phyloP scores from a whole-genome alignment of 495 filamentous ascomycete species.

The Cercophora newfieldiana region DNA sequence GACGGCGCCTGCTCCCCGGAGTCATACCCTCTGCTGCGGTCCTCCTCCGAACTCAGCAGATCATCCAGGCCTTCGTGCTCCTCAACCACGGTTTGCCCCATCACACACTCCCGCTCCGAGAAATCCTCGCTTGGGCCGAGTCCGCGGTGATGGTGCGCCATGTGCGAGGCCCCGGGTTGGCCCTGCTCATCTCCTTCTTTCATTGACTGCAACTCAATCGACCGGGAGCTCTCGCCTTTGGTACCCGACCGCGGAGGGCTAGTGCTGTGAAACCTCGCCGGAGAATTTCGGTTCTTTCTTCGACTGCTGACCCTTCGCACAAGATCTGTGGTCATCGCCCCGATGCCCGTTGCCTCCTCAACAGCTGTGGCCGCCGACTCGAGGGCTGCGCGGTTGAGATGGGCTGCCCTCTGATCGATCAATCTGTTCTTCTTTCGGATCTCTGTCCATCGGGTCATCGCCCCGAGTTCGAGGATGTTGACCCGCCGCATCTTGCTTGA shows the following conservation, averaged over 20 bases:
- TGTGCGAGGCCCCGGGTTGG: not conserved
- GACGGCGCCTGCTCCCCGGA: not conserved
- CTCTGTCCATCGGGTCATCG: constrained; percentile 66
- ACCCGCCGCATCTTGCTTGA: constrained; percentile 63
- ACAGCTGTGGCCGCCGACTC: constrained; percentile 38
- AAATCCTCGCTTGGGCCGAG: constrained; percentile 25
- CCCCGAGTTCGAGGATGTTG: constrained; percentile 65
- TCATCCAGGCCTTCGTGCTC: constrained; percentile 15
- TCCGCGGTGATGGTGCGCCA: constrained; percentile 17
- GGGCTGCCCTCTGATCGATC: constrained; percentile 45
- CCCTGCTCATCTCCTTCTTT: not conserved
- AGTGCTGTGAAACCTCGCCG: constrained; percentile 21
- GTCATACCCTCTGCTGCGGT: not conserved
- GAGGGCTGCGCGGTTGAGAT: constrained; percentile 43
- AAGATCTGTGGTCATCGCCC: constrained; percentile 33
- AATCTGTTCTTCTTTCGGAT: constrained; percentile 66
- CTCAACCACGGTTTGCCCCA: constrained; percentile 36
- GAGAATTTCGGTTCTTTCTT: constrained; percentile 29
- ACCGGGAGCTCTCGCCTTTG: constrained; percentile 14
- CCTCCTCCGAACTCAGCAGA: constrained; percentile 11
- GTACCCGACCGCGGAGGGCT: constrained; percentile 26
- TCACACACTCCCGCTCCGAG: constrained; percentile 32
- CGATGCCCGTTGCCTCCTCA: constrained; percentile 33
- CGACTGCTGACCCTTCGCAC: constrained; percentile 40
- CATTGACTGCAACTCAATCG: constrained; percentile 6